phyloP scores from a whole-genome alignment of 2,329 filamentous ascomycete species.

The Sporothrix curviconia region DNA sequence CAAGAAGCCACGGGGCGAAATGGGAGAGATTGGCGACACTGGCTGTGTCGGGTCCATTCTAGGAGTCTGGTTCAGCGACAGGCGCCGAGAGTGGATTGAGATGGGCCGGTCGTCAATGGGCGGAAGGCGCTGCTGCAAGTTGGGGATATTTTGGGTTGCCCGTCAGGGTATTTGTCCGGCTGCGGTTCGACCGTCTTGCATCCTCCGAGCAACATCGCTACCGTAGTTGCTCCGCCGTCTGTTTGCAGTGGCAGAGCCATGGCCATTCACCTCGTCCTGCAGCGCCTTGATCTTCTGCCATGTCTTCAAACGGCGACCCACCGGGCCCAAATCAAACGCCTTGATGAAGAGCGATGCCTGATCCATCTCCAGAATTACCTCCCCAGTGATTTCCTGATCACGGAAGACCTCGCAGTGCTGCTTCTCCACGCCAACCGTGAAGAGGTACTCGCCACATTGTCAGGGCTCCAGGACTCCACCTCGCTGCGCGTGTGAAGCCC shows the following conservation, averaged over 20 bases:
- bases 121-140: slow-evolving; percentile 35
- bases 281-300: slow-evolving; percentile 94
- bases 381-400: slow-evolving; percentile 92
- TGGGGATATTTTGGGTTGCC: slow-evolving; percentile 44
- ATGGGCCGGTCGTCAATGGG: slow-evolving; percentile 38
- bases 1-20: slow-evolving; percentile 10
- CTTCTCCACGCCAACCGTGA: slow-evolving; percentile 76
- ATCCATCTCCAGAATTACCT: slow-evolving; percentile 90
- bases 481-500: slow-evolving; percentile 60
- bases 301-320: slow-evolving; percentile 81
- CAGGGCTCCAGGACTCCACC: slow-evolving; percentile 72
- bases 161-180: slow-evolving; percentile 53
- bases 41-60: slow-evolving; percentile 39
- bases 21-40: slow-evolving; percentile 33
- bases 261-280: slow-evolving; percentile 73
- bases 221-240: slow-evolving; percentile 48
- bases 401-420: slow-evolving; percentile 89
- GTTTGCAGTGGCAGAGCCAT: slow-evolving; percentile 26
- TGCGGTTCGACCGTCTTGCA: slow-evolving; percentile 42
- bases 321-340: slow-evolving; percentile 86
- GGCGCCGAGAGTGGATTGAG: slow-evolving; percentile 41
- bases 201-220: slow-evolving; percentile 56
- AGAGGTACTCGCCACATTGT: slow-evolving; percentile 81
- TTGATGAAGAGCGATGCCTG: slow-evolving; percentile 93
- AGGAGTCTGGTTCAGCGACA: slow-evolving; percentile 46